A percentile compares a stretch with the other conserved stretches of the same genome.
Conservation (phyloP, 208 protist genomes). For the Trichomonas tenax region DNA sequence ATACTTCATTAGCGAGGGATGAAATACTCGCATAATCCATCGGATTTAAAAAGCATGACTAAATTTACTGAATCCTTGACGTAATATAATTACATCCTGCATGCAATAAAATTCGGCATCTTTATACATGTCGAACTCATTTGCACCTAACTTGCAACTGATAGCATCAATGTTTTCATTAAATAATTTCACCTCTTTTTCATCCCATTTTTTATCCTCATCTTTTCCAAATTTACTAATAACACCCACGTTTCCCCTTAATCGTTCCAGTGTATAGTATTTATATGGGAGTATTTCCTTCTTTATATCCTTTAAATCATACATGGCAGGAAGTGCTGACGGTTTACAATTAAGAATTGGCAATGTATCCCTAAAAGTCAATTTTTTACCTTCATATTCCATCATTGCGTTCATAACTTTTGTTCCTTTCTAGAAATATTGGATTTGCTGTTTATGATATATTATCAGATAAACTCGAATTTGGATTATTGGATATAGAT, state of each 20-base stretch:
- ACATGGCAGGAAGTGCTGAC: not conserved
- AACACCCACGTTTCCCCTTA: not conserved
- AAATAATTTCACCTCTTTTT: not conserved
- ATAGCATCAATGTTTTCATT: not conserved
- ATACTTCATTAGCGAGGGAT: not conserved
- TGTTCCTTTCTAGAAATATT: not conserved
- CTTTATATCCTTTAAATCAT: not conserved
- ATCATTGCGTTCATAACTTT: not conserved
- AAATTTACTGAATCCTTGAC: not conserved
- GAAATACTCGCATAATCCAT: not conserved
- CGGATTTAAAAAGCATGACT: not conserved
- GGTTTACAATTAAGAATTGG: not conserved
- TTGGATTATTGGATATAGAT: no score
- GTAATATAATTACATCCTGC: not conserved
- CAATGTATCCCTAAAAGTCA: not conserved
- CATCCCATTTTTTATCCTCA: not conserved
- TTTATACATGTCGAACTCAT: not conserved
- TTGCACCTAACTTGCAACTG: not conserved
- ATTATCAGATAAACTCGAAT: no score
- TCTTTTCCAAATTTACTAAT: not conserved
- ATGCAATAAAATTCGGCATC: not conserved
- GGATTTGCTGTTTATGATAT: no score
- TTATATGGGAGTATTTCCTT: not conserved
- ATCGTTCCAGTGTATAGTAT: not conserved
- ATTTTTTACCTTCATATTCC: not conserved